A percentile compares a stretch with the other conserved stretches of the same genome.
phyloP scores from a whole-genome alignment of 305 asterid species.

The Fraxinus xanthoxyloides region DNA sequence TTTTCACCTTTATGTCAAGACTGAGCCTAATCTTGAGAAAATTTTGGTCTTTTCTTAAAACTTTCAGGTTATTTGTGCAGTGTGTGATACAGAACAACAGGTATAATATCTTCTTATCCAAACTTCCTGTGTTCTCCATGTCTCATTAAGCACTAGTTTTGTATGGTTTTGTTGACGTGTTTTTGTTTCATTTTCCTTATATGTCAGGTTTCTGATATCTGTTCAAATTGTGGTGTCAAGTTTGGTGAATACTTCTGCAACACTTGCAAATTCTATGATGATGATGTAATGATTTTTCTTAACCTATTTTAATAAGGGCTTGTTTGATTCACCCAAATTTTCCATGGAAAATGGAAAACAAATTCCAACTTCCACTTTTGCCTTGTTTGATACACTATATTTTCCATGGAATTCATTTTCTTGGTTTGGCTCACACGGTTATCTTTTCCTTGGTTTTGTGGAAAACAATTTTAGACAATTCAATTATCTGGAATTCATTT shows the following conservation, averaged over 20 bases:
- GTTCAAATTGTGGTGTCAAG: slow-evolving; percentile 72
- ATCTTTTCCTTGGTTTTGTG: too few relatives aligned
- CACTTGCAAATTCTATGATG: slow-evolving; percentile 81
- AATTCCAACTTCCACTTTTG: too few relatives aligned
- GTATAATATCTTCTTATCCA: slow-evolving; percentile 26
- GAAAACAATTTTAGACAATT: background rate
- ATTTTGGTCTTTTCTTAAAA: background rate
- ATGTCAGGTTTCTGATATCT: slow-evolving; percentile 55
- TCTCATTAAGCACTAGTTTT: slow-evolving; percentile 5
- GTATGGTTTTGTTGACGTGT: slow-evolving; percentile 11
- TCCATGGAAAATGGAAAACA: too few relatives aligned
- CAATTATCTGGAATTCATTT: too few relatives aligned
- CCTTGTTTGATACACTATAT: too few relatives aligned
- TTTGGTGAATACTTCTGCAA: slow-evolving; percentile 86
- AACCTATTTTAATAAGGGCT: background rate
- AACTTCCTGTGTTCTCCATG: background rate
- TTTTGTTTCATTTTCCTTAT: slow-evolving; percentile 11
- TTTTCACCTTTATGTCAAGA: background rate
- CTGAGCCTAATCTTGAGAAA: slow-evolving; percentile 19
- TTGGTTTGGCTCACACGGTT: too few relatives aligned
- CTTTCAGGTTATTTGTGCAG: slow-evolving; percentile 60
- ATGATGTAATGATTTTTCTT: slow-evolving; percentile 54
- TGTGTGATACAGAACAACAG: slow-evolving; percentile 67
- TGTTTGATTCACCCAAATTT: too few relatives aligned
- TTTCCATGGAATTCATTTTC: too few relatives aligned